Percentiles rank a stretch among this genome's conserved stretches.
Conservation (phyloP, 176 grass and related monocot genomes). For the Cenchrus purpureus region DNA sequence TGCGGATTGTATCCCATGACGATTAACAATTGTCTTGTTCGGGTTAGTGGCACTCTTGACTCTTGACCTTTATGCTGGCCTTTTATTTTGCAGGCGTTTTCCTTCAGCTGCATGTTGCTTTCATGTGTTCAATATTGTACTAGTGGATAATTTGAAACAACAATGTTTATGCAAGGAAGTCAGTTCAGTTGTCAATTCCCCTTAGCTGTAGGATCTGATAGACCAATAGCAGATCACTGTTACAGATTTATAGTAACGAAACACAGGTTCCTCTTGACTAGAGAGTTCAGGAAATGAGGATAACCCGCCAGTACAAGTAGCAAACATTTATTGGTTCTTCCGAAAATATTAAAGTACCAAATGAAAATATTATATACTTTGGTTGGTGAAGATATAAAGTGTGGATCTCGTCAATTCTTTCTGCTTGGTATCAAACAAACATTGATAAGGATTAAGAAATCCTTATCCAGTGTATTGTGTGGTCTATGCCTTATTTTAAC, state of each 20-base stretch:
- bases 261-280: neutral
- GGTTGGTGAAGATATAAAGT: constrained; percentile 17
- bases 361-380: neutral
- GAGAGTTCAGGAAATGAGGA: constrained; percentile 3
- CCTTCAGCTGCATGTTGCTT: no score
- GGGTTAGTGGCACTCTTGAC: no score
- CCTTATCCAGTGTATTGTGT: neutral
- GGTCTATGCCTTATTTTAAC: constrained; percentile 1
- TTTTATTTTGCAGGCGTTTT: no score
- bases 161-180: neutral
- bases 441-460: constrained; percentile 15
- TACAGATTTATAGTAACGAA: neutral
- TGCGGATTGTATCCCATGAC: no score
- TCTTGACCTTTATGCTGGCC: no score
- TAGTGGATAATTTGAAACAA: no score
- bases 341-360: neutral
- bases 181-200: constrained; percentile 24
- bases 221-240: neutral
- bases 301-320: constrained; percentile 6
- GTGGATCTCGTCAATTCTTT: constrained; percentile 17
- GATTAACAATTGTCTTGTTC: no score
- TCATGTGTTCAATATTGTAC: no score
- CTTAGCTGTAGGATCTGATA: constrained; percentile 37
- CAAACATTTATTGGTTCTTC: neutral
- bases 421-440: constrained; percentile 5